These are phyloP conservation scores for Hirschioporus abietinus DNA, from an alignment of 768 basidiomycete genomes.

Conservation along the genomic window DNA sequence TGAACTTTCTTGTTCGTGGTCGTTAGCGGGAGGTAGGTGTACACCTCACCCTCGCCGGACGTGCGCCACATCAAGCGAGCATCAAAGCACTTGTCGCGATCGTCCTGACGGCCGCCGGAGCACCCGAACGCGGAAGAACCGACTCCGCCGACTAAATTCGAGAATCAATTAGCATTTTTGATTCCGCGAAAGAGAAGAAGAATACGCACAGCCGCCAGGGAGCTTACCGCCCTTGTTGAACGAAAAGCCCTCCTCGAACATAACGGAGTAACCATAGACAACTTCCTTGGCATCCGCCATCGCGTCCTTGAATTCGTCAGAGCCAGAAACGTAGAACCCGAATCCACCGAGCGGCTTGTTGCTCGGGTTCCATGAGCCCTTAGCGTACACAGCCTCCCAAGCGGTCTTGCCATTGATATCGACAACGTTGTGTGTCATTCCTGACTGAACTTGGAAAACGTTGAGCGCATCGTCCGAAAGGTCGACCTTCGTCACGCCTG, in stretches of 20 bases:
- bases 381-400: slow-evolving; percentile 62
- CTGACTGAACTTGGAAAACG: slow-evolving; percentile 40
- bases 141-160: slow-evolving; percentile 44
- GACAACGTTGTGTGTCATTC: slow-evolving; percentile 29
- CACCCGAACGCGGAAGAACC: slow-evolving; percentile 58
- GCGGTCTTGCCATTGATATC: slow-evolving; percentile 24
- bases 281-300: slow-evolving; percentile 47
- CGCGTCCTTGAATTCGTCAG: slow-evolving; percentile 32
- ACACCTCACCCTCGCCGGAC: slow-evolving; percentile 54
- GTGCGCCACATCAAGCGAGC: slow-evolving; percentile 71
- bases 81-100: slow-evolving; percentile 64
- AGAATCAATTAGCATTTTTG: not conserved
- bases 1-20: slow-evolving; percentile 37
- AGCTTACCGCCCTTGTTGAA: slow-evolving; percentile 76
- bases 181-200: slow-evolving; percentile 3
- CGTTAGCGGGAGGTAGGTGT: slow-evolving; percentile 61
- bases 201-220: slow-evolving; percentile 59
- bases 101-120: slow-evolving; percentile 58
- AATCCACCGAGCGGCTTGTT: slow-evolving; percentile 54
- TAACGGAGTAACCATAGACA: slow-evolving; percentile 59
- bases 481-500: not conserved
- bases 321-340: slow-evolving; percentile 65
- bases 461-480: slow-evolving; percentile 42
- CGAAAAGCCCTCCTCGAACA: slow-evolving; percentile 57
- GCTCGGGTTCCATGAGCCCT: slow-evolving; percentile 56